phyloP scores from a whole-genome alignment of 225 moss, liverwort and hornwort genomes.

The Physcomitrellopsis africana region DNA sequence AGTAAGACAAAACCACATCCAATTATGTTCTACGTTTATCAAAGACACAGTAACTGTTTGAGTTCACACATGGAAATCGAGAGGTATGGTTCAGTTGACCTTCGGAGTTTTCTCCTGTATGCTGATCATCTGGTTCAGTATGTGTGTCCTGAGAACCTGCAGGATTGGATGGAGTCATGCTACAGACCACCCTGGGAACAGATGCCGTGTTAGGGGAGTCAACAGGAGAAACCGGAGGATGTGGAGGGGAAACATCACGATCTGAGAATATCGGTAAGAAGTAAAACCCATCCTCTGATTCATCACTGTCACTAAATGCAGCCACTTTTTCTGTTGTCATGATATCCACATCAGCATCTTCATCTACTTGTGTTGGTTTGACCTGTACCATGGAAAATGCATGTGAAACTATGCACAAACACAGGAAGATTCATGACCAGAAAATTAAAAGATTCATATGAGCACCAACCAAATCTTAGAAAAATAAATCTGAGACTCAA shows the following conservation, averaged over 20 bases:
- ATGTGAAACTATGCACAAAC: slow-evolving; percentile 23
- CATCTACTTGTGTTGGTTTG: slow-evolving; percentile 72
- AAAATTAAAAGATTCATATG: too few species aligned
- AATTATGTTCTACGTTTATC: too few species aligned
- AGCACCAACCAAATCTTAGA: too few species aligned
- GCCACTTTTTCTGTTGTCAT: slow-evolving; percentile 91
- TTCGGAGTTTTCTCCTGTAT: slow-evolving; percentile 60
- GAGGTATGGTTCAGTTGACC: slow-evolving; percentile 31
- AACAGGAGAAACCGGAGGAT: slow-evolving; percentile 54
- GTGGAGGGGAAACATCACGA: slow-evolving; percentile 77
- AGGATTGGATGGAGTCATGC: slow-evolving; percentile 77
- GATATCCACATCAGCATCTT: slow-evolving; percentile 93
- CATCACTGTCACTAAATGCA: slow-evolving; percentile 94
- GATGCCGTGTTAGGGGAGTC: slow-evolving; percentile 48
- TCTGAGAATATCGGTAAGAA: slow-evolving; percentile 89
- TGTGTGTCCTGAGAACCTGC: slow-evolving; percentile 85
- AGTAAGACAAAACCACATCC: too few species aligned
- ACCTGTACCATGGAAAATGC: slow-evolving; percentile 45
- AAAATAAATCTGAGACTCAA: too few species aligned
- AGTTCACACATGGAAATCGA: not conserved
- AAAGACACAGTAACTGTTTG: not conserved
- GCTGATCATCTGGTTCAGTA: slow-evolving; percentile 58
- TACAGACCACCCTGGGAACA: slow-evolving; percentile 41
- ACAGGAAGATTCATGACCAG: slow-evolving; percentile 8
- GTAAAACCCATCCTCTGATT: slow-evolving; percentile 91